A percentile compares a stretch with the other conserved stretches of the same genome.
These are phyloP conservation scores for Gaeumannomyces sp. DNA, from an alignment of 2,329 filamentous ascomycete species.

Conservation along the genomic window DNA sequence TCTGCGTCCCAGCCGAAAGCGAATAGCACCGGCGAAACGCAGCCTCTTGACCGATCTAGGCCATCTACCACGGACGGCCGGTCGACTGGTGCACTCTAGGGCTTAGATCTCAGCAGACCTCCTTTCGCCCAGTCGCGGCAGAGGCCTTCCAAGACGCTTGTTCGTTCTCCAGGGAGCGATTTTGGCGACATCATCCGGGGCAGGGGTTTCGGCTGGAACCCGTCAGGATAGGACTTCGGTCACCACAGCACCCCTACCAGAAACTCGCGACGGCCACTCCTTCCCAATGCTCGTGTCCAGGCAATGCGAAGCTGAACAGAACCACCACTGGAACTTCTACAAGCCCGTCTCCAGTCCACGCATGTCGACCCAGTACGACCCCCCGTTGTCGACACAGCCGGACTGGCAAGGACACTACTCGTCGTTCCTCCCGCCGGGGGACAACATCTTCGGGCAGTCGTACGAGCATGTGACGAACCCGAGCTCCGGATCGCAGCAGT, in stretches of 20 bases:
- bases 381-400: constrained; percentile 45
- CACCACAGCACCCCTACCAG: neutral
- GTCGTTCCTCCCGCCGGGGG: constrained; percentile 37
- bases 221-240: neutral
- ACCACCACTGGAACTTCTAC: constrained; percentile 44
- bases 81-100: neutral
- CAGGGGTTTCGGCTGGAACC: neutral
- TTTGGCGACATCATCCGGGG: no score
- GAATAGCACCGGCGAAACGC: neutral
- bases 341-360: constrained; percentile 44
- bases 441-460: constrained; percentile 38
- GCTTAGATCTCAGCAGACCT: neutral
- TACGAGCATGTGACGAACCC: constrained; percentile 35
- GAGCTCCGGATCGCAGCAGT: constrained; percentile 21
- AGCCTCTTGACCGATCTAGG: neutral
- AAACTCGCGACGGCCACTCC: constrained; percentile 10
- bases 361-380: constrained; percentile 50
- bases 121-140: no score
- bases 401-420: constrained; percentile 53
- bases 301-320: constrained; percentile 47
- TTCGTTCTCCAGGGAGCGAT: no score
- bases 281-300: constrained; percentile 52
- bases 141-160: no score
- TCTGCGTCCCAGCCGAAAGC: no score
- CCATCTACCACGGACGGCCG: neutral